phyloP scores from a whole-genome alignment of 805 yeast species.

The Nakazawaea laoshanensis region DNA sequence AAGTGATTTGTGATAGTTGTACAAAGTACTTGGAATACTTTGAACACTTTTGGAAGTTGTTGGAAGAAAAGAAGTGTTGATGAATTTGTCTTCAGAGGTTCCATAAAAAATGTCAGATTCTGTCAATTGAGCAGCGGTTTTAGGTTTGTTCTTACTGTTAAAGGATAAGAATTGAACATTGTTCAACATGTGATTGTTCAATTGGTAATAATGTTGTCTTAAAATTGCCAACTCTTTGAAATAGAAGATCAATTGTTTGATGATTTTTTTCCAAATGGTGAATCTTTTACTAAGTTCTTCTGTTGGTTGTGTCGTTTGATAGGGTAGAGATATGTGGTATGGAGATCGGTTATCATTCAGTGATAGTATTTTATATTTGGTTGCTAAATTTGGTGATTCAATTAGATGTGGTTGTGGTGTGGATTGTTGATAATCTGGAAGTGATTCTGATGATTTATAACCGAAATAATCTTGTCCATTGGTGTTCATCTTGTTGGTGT shows the following conservation, averaged over 20 bases:
- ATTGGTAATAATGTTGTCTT: slow-evolving; percentile 43
- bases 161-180: slow-evolving; percentile 33
- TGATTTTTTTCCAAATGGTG: slow-evolving; percentile 48
- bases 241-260: slow-evolving; percentile 44
- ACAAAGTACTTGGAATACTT: slow-evolving; percentile 22
- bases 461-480: too few species aligned
- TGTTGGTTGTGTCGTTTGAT: slow-evolving; percentile 23
- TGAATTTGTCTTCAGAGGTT: slow-evolving; percentile 41
- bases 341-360: slow-evolving; percentile 25
- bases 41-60: slow-evolving; percentile 27
- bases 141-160: slow-evolving; percentile 8
- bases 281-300: slow-evolving; percentile 46
- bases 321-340: slow-evolving; percentile 22
- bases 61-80: slow-evolving; percentile 38
- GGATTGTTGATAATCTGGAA: too few species aligned
- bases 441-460: too few species aligned
- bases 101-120: slow-evolving; percentile 28
- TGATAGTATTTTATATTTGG: slow-evolving; percentile 10
- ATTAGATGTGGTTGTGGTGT: too few species aligned
- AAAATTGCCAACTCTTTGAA: slow-evolving; percentile 41
- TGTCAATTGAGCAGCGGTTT: neutral
- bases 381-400: slow-evolving; percentile 16
- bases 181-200: slow-evolving; percentile 42
- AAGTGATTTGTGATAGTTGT: slow-evolving; percentile 20
- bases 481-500: too few species aligned